Conservation (phyloP, 805 yeast genomes). For the fission yeast (Schizosaccharomyces pombe) region DNA sequence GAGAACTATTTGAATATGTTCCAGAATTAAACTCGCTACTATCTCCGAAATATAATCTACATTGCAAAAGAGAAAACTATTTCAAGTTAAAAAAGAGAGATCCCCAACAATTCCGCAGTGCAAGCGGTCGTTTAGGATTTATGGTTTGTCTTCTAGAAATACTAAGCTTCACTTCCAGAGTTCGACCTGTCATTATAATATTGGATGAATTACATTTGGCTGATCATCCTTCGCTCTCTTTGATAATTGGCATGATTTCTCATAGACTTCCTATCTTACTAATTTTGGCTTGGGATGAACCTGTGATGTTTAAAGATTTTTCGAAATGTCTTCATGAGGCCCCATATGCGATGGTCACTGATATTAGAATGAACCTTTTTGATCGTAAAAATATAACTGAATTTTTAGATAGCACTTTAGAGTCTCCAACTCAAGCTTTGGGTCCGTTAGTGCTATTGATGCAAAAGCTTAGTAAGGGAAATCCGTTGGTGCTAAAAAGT, state of each 20-base stretch:
- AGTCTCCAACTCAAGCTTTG: not conserved
- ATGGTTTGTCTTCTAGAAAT: not conserved
- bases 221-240: constrained; percentile 9
- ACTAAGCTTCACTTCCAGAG: not conserved
- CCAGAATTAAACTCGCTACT: not conserved
- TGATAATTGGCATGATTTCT: constrained; percentile 7
- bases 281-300: constrained; percentile 6
- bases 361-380: not conserved
- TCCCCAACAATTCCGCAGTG: not conserved
- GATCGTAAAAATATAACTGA: not conserved
- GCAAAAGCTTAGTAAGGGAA: not conserved
- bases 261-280: constrained; percentile 8
- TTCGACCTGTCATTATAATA: constrained; percentile 6
- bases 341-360: not conserved
- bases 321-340: not conserved
- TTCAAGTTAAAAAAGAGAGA: not conserved
- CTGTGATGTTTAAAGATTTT: not conserved
- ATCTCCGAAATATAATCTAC: not conserved
- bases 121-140: not conserved
- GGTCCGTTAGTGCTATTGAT: not conserved
- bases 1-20: not conserved
- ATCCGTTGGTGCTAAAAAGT: not conserved
- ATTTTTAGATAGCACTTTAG: not conserved
- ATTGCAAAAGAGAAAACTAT: not conserved
- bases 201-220: constrained; percentile 10